Percentiles rank a stretch among this genome's conserved stretches.
phyloP scores from a whole-genome alignment of 2,329 filamentous ascomycete genomes.

The Stromatinia cepivora region DNA sequence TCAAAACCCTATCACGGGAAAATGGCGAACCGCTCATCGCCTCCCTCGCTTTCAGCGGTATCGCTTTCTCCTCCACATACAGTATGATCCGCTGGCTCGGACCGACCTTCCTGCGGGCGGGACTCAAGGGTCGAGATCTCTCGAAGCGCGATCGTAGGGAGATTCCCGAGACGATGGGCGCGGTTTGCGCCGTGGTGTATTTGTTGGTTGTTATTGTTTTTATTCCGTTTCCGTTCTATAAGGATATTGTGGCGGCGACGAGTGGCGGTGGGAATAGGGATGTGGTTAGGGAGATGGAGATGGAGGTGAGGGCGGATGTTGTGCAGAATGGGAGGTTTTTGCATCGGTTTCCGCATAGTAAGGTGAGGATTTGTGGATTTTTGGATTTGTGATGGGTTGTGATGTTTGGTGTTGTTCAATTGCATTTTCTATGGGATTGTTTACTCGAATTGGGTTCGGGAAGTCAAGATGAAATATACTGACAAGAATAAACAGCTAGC shows the following conservation, averaged over 20 bases:
- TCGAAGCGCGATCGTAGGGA: constrained; percentile 73
- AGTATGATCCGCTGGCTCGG: constrained; percentile 93
- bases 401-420: too few relatives aligned
- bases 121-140: constrained; percentile 87
- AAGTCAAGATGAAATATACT: neutral
- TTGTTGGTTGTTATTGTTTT: constrained; percentile 86
- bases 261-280: constrained; percentile 92
- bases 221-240: constrained; percentile 96
- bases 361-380: constrained; percentile 54
- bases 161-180: constrained; percentile 95
- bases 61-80: constrained; percentile 81
- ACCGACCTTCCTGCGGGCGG: constrained; percentile 81
- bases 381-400: too few relatives aligned
- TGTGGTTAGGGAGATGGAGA: constrained; percentile 59
- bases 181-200: constrained; percentile 89
- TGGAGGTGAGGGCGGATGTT: constrained; percentile 24
- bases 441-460: neutral
- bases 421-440: neutral
- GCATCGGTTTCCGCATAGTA: constrained; percentile 91
- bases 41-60: constrained; percentile 79
- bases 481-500: constrained; percentile 62
- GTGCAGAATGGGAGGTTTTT: constrained; percentile 77
- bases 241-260: constrained; percentile 93
- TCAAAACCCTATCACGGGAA: constrained; percentile 68
- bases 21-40: constrained; percentile 86